Evolutionary conservation across 164 flowering plant species (phyloP), one percentile per base, ranked within the genome.

Genomic region (Macadamia tetraphylla): DNA sequence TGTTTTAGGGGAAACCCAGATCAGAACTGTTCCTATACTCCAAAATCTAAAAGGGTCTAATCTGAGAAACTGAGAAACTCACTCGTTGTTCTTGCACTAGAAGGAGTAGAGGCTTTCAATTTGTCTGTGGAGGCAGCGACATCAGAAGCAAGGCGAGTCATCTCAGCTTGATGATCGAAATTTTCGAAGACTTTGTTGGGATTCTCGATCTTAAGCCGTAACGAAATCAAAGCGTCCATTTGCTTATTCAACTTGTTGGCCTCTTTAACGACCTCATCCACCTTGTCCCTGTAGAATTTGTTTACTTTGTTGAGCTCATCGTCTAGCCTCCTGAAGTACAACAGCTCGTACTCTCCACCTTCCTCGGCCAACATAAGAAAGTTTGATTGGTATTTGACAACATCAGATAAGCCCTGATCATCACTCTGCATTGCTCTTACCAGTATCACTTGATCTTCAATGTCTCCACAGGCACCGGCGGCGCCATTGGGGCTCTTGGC

Each of bases 281-380:
- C 87, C 60, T 85, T 85, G 9, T 40, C 66, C 80, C 70, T 80
- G 46, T 91, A 86, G 67, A 91, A 89, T 49, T 55, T 64, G 2
- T 76, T 32, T 0, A 88, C 93, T 52, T 89, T 91, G 67, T 89
- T 89, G 60, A 91, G 83, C 74, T 91, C 91, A 23, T 79, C 84
- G 64, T 91, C 93, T 29, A 91, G 84, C 68, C 78, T 78, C 73
- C 76, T 69, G 49, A 91, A 91, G 71, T 80, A 91, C 64, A 75
- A 65, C 17, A 76, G 67, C 76, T 91, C 95, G 7, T 69, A 57
- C 64, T 85, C 89, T 6, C 84, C 93, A 14, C 93, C 93, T 8
- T 69, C 77, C 0, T 81, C 91, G 0, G 82, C 59, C 0, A 85
- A 58, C 85, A 60, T 81, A 3, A 89, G 68, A 52, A 91, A 86